Evolutionary conservation across 2,329 filamentous ascomycete genomes (phyloP), one percentile per base, ranked within the genome.

Genomic region (Metarhizium sp.): DNA sequence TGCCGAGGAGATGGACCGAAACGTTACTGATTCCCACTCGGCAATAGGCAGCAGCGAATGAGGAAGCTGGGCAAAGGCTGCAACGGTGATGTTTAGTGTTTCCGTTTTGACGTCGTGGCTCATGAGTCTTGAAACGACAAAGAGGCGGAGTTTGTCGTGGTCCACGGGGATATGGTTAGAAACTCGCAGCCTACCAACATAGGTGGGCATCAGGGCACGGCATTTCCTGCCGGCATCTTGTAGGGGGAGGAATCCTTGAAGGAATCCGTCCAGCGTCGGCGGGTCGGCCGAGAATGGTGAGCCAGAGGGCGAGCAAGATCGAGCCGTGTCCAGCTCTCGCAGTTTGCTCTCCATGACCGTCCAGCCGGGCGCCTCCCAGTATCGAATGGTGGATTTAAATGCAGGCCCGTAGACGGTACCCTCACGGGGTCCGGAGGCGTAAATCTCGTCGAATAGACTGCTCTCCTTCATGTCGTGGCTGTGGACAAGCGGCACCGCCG

Each of bases 181-280:
- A 46, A 69, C 60, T 36, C 64, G 63, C 11, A 69, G 55, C 10
- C 64, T 61, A 18, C 60, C 61, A 40, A 68, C 57, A 53, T 67
- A 65, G 48, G 63, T 68, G 14, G 66, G 65, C 64, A 68, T 65
- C 51, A 61, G 56, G 16, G 64, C 64, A 4, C 60, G 60, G 46
- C 56, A 55, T 47, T 58, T 56, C 38, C 61, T 61, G 25, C 65
- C 59, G 14, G 51, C 57, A 16, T 59, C 48, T 36, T 60, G 60
- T 4, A 67, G 57, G 29, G 61, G 60, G 14, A 59, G 60, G 4
- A 57, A 48, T 6, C 62, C 65, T 29, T 57, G 64, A n/a, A 67
- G 59, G 18, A 65, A 62, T 10, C 57, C 56, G 49, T 67, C 66
- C 20, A 67, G 50, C 0, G 64, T 68, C 34, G 66, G 64, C 20